Evolutionary conservation across 371 early-diverging fungal species (phyloP).

Genomic region (Basidiobolus meristosporus): DNA sequence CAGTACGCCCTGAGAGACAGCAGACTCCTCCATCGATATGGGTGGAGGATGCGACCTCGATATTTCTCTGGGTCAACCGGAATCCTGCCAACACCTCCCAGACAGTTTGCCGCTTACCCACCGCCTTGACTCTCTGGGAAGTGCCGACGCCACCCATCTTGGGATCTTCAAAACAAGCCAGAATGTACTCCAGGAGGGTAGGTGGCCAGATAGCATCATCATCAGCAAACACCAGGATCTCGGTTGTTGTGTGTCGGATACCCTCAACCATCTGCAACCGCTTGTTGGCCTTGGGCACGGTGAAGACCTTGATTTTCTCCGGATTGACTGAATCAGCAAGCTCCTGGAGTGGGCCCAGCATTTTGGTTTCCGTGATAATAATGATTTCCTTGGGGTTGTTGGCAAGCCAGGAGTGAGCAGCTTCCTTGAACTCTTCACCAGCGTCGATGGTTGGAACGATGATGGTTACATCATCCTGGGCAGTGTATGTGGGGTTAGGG

Average conservation of each 20-base stretch:
- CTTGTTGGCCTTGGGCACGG: constrained; percentile 38
- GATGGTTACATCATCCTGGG: constrained; percentile 44
- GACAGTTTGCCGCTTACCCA: constrained; percentile 31
- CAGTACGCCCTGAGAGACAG: constrained; percentile 57
- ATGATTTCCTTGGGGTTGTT: constrained; percentile 43
- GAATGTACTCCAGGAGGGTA: constrained; percentile 32
- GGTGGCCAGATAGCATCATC: constrained; percentile 55
- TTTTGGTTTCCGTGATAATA: constrained; percentile 30
- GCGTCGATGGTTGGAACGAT: constrained; percentile 60
- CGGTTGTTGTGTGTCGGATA: constrained; percentile 33
- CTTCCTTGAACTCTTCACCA: constrained; percentile 48
- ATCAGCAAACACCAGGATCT: constrained; percentile 51
- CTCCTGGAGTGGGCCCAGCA: constrained; percentile 22
- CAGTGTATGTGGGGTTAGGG: constrained; percentile 22
- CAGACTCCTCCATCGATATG: constrained; percentile 63
- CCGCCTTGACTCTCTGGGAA: constrained; percentile 35
- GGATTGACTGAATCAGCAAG: constrained; percentile 23
- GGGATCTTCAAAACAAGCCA: constrained; percentile 55
- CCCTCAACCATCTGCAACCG: constrained; percentile 55
- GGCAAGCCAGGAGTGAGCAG: constrained; percentile 45
- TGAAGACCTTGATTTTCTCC: constrained; percentile 16
- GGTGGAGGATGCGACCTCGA: constrained; percentile 52
- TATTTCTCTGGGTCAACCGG: constrained; percentile 48
- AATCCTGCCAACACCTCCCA: constrained; percentile 59
- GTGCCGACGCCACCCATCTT: constrained; percentile 59